A percentile compares a stretch with the other conserved stretches of the same genome.
phyloP scores from a whole-genome alignment of 192 early-diverging fungal genomes.

The Geranomyces variabilis region DNA sequence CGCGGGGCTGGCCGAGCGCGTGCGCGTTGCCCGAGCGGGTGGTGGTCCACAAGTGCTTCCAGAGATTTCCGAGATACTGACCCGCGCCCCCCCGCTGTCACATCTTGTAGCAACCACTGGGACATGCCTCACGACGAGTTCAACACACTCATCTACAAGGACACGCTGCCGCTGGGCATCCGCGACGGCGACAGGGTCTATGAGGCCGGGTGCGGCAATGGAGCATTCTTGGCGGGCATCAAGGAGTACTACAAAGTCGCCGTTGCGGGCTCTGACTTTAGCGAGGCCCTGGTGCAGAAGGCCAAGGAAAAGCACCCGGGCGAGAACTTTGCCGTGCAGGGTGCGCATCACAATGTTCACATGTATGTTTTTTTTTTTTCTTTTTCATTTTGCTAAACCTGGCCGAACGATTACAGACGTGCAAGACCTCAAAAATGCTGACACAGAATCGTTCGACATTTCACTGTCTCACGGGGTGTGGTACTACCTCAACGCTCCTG shows the following conservation, averaged over 20 bases:
- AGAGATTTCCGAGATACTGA: no score
- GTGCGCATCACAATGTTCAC: neutral
- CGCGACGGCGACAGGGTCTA: slow-evolving; percentile 11
- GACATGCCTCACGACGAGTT: neutral
- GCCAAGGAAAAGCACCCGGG: slow-evolving; percentile 1
- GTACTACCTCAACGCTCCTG: slow-evolving; percentile 9
- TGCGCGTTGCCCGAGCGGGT: no score
- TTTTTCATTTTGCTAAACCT: neutral
- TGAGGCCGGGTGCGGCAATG: slow-evolving; percentile 4
- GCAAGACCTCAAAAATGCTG: slow-evolving; percentile 3
- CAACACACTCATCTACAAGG: slow-evolving; percentile 4
- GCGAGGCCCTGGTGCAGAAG: neutral
- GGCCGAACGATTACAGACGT: neutral
- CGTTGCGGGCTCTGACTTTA: slow-evolving; percentile 13
- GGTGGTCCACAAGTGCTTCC: no score
- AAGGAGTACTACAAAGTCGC: neutral
- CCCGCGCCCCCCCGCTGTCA: no score
- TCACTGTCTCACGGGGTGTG: slow-evolving; percentile 12
- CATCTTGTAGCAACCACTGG: no score
- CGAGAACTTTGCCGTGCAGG: neutral
- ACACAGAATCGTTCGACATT: slow-evolving; percentile 3
- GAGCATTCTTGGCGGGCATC: slow-evolving; percentile 8
- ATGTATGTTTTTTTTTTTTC: neutral
- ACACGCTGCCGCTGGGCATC: slow-evolving; percentile 17
- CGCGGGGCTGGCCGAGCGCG: no score